Base-by-base conservation (phyloP, 2,329 filamentous ascomycete genomes). In the Aspergillus japonicus region DNA sequence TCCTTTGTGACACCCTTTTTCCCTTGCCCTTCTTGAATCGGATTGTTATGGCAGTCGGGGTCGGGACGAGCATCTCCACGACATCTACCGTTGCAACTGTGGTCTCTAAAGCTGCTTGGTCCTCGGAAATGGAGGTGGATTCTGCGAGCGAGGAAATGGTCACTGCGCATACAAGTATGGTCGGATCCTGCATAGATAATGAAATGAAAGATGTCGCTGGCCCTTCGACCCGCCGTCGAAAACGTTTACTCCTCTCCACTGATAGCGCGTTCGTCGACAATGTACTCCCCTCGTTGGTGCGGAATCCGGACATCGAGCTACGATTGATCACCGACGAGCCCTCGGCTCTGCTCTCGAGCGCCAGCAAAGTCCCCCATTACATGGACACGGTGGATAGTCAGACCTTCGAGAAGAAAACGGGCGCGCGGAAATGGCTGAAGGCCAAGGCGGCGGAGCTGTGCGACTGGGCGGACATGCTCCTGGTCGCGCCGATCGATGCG, bases 401-500 rank as follows among this genome's bases (percentile, higher is more conserved):
- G 52, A 74, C 74, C 2, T 74, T 75, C 14, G 74, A 76, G 57
- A 77, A 75, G 56, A 73, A 75, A 52, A 73, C 69, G 0, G 72
- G 71, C 7, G 69, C 72, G 12, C 70, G 75, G 50, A 74, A 71
- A 68, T 77, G 75, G 75, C 63, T 78, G 50, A 75, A 75, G 60
- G 71, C 71, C n/a, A 78, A 77, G 60, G 75, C 76, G 42, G 75
- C 76, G 5, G 88, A 91, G 64, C 77, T 96, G 61, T 91, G 92
- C 65, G 85, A 91, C 62, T 97, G 93, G 93, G 91, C 93, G 5
- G 90, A 96, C 75, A 78, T 96, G 65, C 82, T 96, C 60, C 87
- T 96, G 33, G 85, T 96, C 58, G 90, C 90, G 6, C 92, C 93
- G 3, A 88, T 96, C 52, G 90, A 95, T 73, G 91, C 92, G 7